Base-by-base conservation (phyloP, 768 basidiomycete genomes). In the Auricularia auricula-judae region DNA sequence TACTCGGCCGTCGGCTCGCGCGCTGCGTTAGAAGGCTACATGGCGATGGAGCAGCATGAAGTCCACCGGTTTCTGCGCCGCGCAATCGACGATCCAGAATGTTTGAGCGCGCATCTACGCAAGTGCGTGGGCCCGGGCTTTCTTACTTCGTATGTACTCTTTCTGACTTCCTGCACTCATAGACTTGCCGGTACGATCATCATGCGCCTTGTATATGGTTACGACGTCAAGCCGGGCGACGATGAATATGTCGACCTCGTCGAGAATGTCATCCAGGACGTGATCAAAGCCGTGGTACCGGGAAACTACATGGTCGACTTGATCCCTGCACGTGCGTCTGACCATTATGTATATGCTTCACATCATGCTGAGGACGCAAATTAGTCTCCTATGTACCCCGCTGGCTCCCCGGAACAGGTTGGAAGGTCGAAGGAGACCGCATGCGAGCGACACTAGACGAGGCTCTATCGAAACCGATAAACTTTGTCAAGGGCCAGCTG, bases 161-260 rank as follows among this genome's bases (percentile, higher is more conserved):
- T 42, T 7, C 39, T 42, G 39, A 42, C 12, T 8, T 0, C 39
- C 7, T 42, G 53, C 23, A 0, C 35, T 36, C 4, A 0, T 23
- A 66, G 65, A 35, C 36, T 43, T 36, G 62, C 65, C 3, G 65
- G 63, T 3, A 54, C 62, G 10, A 54, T 66, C 33, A 66, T 66
- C 51, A 35, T 66, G 39, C 63, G 62, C 14, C 34, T 66, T 11
- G 62, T 62, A 1, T 66, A 66, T 29, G 65, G 65, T 14, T 66
- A 66, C 53, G 63, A 66, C 21, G 62, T 66, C 51, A 34, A 61
- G 53, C 62, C 65, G 4, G 62, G 43, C n/a, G 54, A 36, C 3
- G 65, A 66, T 44, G 44, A 44, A 12, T 42, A 54, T 10, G 47
- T 64, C 14, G 44, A 33, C 23, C 51, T 64, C 10, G 35, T 53